These are phyloP conservation scores for Candida takata DNA, from an alignment of 805 yeast species.

Conservation along the genomic window DNA sequence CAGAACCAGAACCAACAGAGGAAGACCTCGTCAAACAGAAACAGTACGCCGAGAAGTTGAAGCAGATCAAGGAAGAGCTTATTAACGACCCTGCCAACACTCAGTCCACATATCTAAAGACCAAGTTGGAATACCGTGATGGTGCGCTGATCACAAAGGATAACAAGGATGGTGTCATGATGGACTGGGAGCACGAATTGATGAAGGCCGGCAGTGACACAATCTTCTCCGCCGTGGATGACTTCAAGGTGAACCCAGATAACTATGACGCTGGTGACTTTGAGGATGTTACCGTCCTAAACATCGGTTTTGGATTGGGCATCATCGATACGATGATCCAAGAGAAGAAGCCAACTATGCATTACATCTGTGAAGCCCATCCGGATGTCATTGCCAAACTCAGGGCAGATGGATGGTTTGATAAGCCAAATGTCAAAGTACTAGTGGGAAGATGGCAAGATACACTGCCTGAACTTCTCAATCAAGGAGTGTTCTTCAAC, in stretches of 20 bases:
- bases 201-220: conserved; percentile 79
- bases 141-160: conserved; percentile 66
- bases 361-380: conserved; percentile 91
- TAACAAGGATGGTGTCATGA: conserved; percentile 85
- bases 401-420: conserved; percentile 75
- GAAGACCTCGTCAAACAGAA: conserved; percentile 13
- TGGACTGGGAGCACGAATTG: conserved; percentile 87
- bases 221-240: conserved; percentile 41
- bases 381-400: conserved; percentile 77
- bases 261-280: conserved; percentile 22
- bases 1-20: conserved; percentile 12
- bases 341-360: conserved; percentile 48
- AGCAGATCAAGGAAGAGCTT: conserved; percentile 21
- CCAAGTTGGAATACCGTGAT: conserved; percentile 62
- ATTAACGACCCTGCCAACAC: conserved; percentile 52
- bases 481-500: conserved; percentile 66
- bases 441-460: conserved; percentile 95
- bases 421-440: conserved; percentile 61
- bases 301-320: conserved; percentile 97
- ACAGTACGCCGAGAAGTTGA: conserved; percentile 7
- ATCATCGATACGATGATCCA: conserved; percentile 81
- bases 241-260: conserved; percentile 14
- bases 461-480: conserved; percentile 56
- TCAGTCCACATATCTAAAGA: conserved; percentile 55
- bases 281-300: conserved; percentile 48